Percentiles rank a stretch among this genome's conserved stretches.
These are phyloP conservation scores for Cyberlindnera saturnus DNA, from an alignment of 805 yeast genomes.

Conservation along the genomic window DNA sequence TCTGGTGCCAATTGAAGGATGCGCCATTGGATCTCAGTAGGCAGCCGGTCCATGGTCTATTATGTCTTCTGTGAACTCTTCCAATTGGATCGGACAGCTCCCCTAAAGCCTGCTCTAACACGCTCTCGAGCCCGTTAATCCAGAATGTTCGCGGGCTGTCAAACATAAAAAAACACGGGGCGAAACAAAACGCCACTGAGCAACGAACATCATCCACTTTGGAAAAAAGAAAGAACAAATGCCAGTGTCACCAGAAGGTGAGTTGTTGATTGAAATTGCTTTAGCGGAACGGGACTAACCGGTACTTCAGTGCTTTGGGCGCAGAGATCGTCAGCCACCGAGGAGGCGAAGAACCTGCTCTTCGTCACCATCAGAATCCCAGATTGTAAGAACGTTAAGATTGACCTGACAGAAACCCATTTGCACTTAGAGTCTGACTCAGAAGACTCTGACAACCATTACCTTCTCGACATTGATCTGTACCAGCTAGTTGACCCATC, in stretches of 20 bases:
- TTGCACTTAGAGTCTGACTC: conserved; percentile 51
- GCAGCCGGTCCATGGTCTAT: conserved; percentile 23
- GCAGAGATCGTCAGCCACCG: conserved; percentile 81
- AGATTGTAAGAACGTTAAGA: conserved; percentile 58
- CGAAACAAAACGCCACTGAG: too few species aligned
- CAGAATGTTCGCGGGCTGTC: neutral
- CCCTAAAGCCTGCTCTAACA: too few species aligned
- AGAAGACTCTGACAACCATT: conserved; percentile 38
- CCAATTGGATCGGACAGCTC: neutral
- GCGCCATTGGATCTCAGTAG: conserved; percentile 37
- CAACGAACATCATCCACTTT: conserved; percentile 9
- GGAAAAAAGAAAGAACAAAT: conserved; percentile 13
- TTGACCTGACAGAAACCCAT: conserved; percentile 51
- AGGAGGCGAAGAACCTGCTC: conserved; percentile 65
- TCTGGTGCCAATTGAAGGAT: conserved; percentile 30
- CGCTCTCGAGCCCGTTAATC: neutral
- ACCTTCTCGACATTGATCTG: conserved; percentile 67
- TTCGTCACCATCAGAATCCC: conserved; percentile 68
- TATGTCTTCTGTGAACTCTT: neutral
- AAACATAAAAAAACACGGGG: neutral
- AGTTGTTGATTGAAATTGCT: neutral
- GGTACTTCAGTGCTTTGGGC: conserved; percentile 71
- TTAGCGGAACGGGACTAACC: neutral
- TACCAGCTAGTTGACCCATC: conserved; percentile 68
- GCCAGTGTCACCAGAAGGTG: conserved; percentile 20